Conservation (phyloP, 225 moss, liverwort and hornwort genomes). For the Anthoceros angustus region DNA sequence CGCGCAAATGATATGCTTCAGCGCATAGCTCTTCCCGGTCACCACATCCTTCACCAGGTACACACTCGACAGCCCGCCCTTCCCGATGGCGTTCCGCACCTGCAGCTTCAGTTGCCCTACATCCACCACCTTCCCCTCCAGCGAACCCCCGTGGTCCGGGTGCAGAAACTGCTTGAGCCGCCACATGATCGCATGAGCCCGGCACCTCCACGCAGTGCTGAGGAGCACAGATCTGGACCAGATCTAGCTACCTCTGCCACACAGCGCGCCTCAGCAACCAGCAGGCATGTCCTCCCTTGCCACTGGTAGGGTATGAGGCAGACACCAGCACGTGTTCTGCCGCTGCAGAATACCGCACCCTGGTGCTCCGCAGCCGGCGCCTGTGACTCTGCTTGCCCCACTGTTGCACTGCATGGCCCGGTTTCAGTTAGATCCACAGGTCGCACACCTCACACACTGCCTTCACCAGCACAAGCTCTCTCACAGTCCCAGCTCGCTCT, state of each 20-base stretch:
- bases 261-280: no score
- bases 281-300: no score
- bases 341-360: no score
- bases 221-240: background rate
- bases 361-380: no score
- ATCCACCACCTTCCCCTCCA: constrained; percentile 84
- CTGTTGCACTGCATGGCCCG: background rate
- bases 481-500: constrained; percentile 3
- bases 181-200: constrained; percentile 40
- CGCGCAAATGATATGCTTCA: constrained; percentile 95
- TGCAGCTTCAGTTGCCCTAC: constrained; percentile 84
- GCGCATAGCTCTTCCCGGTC: constrained; percentile 67
- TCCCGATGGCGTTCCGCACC: constrained; percentile 77
- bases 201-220: background rate
- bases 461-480: background rate
- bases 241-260: no score
- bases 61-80: constrained; percentile 81
- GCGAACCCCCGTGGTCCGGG: constrained; percentile 43
- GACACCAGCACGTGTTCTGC: no score
- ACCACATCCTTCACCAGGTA: constrained; percentile 63
- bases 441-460: background rate
- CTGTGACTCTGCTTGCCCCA: background rate
- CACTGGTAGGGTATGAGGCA: no score
- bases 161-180: constrained; percentile 93
- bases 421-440: background rate